These are phyloP conservation scores for Cryptosporidium tyzzeri DNA, from an alignment of 169 alveolate species.

Conservation along the genomic window DNA sequence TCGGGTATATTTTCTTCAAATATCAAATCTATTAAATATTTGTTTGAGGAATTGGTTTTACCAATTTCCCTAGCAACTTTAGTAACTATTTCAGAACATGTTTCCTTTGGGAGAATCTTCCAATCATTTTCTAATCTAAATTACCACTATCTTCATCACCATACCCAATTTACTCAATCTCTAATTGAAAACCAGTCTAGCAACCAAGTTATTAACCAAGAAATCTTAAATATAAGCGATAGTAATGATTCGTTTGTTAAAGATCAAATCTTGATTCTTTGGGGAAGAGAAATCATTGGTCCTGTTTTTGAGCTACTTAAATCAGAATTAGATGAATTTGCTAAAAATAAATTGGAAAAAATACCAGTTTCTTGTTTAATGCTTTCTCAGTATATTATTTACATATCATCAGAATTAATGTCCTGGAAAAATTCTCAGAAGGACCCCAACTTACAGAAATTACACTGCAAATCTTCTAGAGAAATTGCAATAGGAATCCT, in stretches of 20 bases:
- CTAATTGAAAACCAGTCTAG: conserved; percentile 11
- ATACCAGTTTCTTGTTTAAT: conserved; percentile 35
- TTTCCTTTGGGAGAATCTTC: conserved; percentile 49
- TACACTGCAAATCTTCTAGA: conserved; percentile 40
- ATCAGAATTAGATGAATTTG: conserved; percentile 21
- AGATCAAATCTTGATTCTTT: conserved; percentile 42
- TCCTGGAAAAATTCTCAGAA: conserved; percentile 16
- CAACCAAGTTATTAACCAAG: conserved; percentile 15
- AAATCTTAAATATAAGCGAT: conserved; percentile 19
- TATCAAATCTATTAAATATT: neutral
- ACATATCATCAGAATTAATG: conserved; percentile 57
- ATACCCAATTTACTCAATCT: conserved; percentile 64
- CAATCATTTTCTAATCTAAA: conserved; percentile 15
- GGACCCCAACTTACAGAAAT: neutral
- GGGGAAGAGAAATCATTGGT: conserved; percentile 74
- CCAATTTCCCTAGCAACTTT: conserved; percentile 51
- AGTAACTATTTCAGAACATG: conserved; percentile 48
- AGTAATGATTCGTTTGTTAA: conserved; percentile 30
- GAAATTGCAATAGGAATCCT: conserved; percentile 53
- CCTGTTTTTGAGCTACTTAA: conserved; percentile 48
- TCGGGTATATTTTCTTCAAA: neutral
- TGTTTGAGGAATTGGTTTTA: conserved; percentile 21
- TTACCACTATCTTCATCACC: conserved; percentile 45
- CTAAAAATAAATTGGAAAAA: neutral
- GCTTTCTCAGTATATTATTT: conserved; percentile 63